Evolutionary conservation across 2,329 filamentous ascomycete genomes (phyloP), one percentile per base, ranked within the genome.

Genomic region (Pseudopyrenochaeta lycopersici): DNA sequence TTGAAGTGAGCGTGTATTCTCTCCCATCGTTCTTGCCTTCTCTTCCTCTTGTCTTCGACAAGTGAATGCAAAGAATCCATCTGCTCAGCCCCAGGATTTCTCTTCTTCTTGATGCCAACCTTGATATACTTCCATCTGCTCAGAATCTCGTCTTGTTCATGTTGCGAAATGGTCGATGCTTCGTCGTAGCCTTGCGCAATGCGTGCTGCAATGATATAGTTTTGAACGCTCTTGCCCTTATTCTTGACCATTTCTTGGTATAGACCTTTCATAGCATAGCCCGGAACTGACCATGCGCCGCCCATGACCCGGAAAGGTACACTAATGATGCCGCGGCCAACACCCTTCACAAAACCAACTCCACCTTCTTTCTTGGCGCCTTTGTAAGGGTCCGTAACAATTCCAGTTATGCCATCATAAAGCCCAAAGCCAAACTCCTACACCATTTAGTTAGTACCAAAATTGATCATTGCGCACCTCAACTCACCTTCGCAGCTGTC

Each of bases 321-420:
- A 0, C 93, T 93, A 4, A 91, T 91, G 33, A 96, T 84, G 0
- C 92, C 93, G 70, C 91, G 95, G 1, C 89, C 92, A 39, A 96
- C 82, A 0, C 91, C 91, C 73, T 94, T 95, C 18, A 92, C 72
- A 5, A 94, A 81, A 1, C 93, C 93, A 7, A 80, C 80, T 1
- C 78, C 73, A 2, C 88, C 88, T 58, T 87, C 85, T 61, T 90
- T 86, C 68, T 85, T 85, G 2, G 85, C 86, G 11, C 88, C 92
- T 54, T 84, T 84, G 4, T 88, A 75, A 0, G 92, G 92, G 61
- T 96, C 92, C 0, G 86, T 94, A 11, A 94, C 84, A 2, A 97
- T 78, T 0, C 92, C 92, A 2, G 91, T 87, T 27, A 95, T 85
- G 3, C 91, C 92, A 68, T 96, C 91, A 69, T 88, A 95, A 21